These are phyloP conservation scores for Alternaria gaisen DNA, from an alignment of 2,329 filamentous ascomycete species.

Conservation along the genomic window DNA sequence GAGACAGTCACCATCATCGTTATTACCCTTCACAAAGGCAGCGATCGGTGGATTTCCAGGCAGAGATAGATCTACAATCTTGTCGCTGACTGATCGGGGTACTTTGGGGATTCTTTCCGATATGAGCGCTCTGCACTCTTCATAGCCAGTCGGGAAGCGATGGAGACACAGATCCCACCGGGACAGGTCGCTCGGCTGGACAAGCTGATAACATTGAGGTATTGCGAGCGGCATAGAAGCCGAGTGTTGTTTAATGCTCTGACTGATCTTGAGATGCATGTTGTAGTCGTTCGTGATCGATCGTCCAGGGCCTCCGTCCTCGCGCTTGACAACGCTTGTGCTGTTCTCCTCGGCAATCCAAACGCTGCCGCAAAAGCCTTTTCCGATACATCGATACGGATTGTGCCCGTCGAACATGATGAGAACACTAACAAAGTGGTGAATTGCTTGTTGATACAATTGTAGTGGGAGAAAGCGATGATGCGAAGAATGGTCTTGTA, in stretches of 20 bases:
- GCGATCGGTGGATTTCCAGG: constrained; percentile 3
- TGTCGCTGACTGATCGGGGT: constrained; percentile 20
- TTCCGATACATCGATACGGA: constrained; percentile 26
- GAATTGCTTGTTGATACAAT: too few species aligned
- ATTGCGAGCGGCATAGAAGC: not conserved
- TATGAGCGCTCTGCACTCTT: constrained; percentile 15
- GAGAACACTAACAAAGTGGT: too few species aligned
- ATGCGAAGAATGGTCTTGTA: not conserved
- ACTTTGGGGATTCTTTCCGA: constrained; percentile 22
- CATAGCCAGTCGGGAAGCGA: constrained; percentile 22
- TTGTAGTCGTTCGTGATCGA: constrained; percentile 30
- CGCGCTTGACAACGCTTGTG: constrained; percentile 25
- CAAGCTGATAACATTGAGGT: not conserved
- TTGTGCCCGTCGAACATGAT: not conserved
- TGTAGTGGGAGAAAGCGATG: too few species aligned
- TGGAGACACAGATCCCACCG: not conserved
- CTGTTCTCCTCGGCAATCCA: constrained; percentile 20
- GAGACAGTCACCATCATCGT: too few species aligned
- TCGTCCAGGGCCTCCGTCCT: constrained; percentile 28
- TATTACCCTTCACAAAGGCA: too few species aligned
- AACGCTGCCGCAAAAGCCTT: constrained; percentile 29
- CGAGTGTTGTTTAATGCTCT: constrained; percentile 10
- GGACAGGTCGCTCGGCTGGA: too few species aligned
- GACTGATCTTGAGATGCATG: constrained; percentile 21
- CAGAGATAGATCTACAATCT: constrained; percentile 25